These are phyloP conservation scores for Colletotrichum sp. DNA, from an alignment of 2,329 filamentous ascomycete genomes.

Conservation along the genomic window DNA sequence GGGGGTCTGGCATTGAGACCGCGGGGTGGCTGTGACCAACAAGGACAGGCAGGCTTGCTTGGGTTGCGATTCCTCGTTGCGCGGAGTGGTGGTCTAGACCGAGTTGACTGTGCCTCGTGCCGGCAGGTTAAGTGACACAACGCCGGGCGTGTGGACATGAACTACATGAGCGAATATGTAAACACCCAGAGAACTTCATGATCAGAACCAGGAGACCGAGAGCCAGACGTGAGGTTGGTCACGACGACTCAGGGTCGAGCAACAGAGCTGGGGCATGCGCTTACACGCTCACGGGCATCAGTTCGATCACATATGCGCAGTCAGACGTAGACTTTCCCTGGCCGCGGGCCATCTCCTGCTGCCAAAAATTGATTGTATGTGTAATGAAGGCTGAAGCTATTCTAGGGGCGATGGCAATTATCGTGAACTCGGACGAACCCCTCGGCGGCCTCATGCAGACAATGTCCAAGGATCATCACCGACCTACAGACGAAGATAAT, in stretches of 20 bases:
- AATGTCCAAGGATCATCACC: not conserved
- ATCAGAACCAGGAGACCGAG: not conserved
- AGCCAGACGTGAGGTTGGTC: not conserved
- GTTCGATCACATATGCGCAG: not conserved
- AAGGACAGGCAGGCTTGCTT: not conserved
- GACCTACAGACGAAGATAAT: not conserved
- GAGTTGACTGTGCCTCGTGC: not conserved
- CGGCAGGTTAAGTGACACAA: not conserved
- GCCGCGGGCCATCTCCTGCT: too few relatives aligned
- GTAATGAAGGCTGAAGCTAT: not conserved
- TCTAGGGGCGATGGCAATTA: not conserved
- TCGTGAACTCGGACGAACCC: not conserved
- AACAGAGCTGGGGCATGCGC: not conserved
- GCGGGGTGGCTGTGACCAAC: not conserved
- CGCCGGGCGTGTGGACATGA: not conserved
- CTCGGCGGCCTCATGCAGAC: accelerated
- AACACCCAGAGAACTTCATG: not conserved
- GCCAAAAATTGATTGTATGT: not conserved
- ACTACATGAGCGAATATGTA: not conserved
- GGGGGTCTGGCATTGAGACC: not conserved
- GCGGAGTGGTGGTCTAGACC: not conserved
- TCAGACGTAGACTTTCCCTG: not conserved
- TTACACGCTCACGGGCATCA: not conserved
- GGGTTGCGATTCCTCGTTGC: not conserved
- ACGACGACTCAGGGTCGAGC: not conserved